Conservation (phyloP, 2,329 filamentous ascomycete species). For the Aspergillus sojae region DNA sequence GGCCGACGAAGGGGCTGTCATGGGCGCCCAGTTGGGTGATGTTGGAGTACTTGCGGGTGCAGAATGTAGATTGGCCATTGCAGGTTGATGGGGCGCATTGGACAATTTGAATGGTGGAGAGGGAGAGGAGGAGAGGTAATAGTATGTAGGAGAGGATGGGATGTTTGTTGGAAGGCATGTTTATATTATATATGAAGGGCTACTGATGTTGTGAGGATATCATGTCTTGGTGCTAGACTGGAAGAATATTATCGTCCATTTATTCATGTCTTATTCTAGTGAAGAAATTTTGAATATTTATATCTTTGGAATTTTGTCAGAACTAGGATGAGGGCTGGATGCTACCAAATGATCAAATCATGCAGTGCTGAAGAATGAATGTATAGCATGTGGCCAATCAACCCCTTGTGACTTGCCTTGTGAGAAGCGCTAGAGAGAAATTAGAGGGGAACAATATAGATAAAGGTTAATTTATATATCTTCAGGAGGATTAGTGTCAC, state of each 20-base stretch:
- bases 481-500: not conserved
- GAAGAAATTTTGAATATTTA: not conserved
- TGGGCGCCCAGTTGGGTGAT: constrained; percentile 66
- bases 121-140: constrained; percentile 9
- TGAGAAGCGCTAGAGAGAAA: not conserved
- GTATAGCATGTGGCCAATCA: constrained; percentile 2
- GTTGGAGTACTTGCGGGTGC: constrained; percentile 60
- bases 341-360: constrained; percentile 1
- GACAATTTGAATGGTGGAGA: constrained; percentile 9
- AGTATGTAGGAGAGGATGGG: constrained; percentile 4
- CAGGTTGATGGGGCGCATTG: constrained; percentile 40
- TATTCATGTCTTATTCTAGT: not conserved
- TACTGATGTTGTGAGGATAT: not conserved
- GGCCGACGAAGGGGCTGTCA: constrained; percentile 66
- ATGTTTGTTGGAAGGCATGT: not conserved
- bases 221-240: no score
- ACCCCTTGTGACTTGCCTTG: not conserved
- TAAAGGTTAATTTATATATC: not conserved
- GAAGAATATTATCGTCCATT: not conserved
- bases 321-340: not conserved
- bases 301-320: not conserved
- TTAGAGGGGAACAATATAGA: not conserved
- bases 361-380: not conserved
- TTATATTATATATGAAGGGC: not conserved
- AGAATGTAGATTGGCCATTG: constrained; percentile 62